Evolutionary conservation across 495 filamentous ascomycete species (phyloP).

Genomic region (Antarctomyces pellizariae): DNA sequence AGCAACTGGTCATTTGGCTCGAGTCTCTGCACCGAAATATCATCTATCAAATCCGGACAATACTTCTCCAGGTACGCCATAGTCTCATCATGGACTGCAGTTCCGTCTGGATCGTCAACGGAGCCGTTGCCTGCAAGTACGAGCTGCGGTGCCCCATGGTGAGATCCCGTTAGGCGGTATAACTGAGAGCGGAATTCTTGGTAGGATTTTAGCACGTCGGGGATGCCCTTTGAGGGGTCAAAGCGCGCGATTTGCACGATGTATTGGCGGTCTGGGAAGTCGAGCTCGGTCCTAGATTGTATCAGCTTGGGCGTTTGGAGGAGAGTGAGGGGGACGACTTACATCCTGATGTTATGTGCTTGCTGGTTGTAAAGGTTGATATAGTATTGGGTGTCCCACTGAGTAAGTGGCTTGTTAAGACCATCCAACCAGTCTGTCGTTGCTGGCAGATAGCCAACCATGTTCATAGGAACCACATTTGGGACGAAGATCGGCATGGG

Average conservation of each 20-base stretch:
- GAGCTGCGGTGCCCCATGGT: conserved; percentile 40
- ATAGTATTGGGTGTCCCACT: conserved; percentile 58
- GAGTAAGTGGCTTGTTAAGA: conserved; percentile 53
- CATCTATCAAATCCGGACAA: conserved; percentile 23
- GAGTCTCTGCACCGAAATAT: conserved; percentile 56
- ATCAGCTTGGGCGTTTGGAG: conserved; percentile 3
- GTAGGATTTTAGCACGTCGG: conserved; percentile 57
- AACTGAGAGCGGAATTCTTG: conserved; percentile 44
- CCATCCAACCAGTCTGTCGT: conserved; percentile 83
- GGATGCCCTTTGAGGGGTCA: conserved; percentile 70
- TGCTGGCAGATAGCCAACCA: conserved; percentile 59
- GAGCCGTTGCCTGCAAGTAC: conserved; percentile 69
- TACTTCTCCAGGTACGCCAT: conserved; percentile 37
- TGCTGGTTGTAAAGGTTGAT: conserved; percentile 46
- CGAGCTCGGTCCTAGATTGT: conserved; percentile 31
- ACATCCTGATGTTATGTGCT: conserved; percentile 35
- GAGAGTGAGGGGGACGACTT: conserved; percentile 8
- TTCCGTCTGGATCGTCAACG: conserved; percentile 67
- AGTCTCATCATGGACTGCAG: conserved; percentile 45
- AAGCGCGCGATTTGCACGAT: conserved; percentile 71
- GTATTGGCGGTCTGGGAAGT: conserved; percentile 49
- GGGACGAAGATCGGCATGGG: conserved; percentile 65
- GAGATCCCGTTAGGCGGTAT: conserved; percentile 16
- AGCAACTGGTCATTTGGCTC: conserved; percentile 61
- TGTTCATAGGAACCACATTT: conserved; percentile 33